Evolutionary conservation across 2,329 filamentous ascomycete genomes (phyloP).

Genomic region (Pseudopithomyces chartarum): DNA sequence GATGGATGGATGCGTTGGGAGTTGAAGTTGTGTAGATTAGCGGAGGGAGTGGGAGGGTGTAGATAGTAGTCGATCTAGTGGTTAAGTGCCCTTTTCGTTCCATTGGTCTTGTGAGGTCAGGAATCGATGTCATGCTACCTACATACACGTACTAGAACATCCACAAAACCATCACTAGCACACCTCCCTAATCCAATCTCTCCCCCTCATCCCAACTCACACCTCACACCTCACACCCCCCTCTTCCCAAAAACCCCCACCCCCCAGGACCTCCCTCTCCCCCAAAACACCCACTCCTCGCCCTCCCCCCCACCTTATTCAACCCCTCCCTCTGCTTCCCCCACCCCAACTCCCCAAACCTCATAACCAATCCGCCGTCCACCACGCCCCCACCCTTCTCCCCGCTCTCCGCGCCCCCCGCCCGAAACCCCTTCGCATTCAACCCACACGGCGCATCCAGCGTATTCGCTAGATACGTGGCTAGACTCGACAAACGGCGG

Average conservation of each 20-base stretch:
- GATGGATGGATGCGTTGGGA: no score
- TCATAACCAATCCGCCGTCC: constrained; percentile 74
- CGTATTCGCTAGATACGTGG: constrained; percentile 77
- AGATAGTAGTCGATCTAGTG: no score
- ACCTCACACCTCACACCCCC: neutral
- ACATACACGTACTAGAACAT: neutral
- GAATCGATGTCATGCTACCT: no score
- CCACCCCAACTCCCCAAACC: constrained; percentile 77
- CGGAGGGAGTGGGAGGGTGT: neutral
- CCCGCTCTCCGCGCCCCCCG: constrained; percentile 47
- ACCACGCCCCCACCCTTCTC: constrained; percentile 61
- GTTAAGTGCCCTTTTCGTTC: no score
- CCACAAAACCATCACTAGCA: neutral
- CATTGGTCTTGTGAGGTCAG: no score
- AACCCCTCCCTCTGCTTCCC: constrained; percentile 75
- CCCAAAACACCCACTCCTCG: constrained; percentile 69
- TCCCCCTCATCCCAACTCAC: neutral
- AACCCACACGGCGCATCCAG: constrained; percentile 78
- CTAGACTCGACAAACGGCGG: constrained; percentile 79
- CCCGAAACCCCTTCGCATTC: constrained; percentile 80
- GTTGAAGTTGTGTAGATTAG: no score
- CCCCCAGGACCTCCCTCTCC: constrained; percentile 71
- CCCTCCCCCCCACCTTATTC: constrained; percentile 71
- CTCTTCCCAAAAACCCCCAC: constrained; percentile 57
- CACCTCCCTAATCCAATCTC: no score